Evolutionary conservation across 2,329 filamentous ascomycete genomes (phyloP), one percentile per base, ranked within the genome.

Genomic region (Botrytis galanthina): DNA sequence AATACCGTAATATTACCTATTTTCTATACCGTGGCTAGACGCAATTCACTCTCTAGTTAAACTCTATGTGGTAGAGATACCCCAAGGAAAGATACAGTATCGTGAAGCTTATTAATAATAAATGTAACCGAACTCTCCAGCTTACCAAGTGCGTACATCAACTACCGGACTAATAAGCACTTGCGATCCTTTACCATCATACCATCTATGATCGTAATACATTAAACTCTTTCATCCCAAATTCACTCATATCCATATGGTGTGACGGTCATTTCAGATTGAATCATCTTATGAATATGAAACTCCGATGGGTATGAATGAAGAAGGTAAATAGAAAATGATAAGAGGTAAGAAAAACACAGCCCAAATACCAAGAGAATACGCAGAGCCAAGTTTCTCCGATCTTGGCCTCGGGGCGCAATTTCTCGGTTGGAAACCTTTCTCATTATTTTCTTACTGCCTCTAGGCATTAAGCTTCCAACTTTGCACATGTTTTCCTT

Each of bases 371-470:
- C 70, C 70, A 72, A 72, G 72, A 71, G 9, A 54, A 46, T 39
- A 32, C 32, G 39, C 5, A 61, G n/a, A 46, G 72, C 72, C 72
- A 73, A 73, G 72, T 73, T 54, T 70, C 32, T 71, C 72, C 72
- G 72, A 42, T 48, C 72, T 73, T 73, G 67, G 67, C 72, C 39
- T 72, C 70, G 70, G 70, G 70, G 70, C 70, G 70, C 70, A 72
- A 72, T 72, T 51, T 68, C 70, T 72, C 60, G 70, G 61, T n/a
- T 12, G 1, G 32, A n/a, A 57, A n/a, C n/a, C n/a, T 29, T 14
- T 42, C 2, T 8, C 9, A 2, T 2, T 10, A 12, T 39, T 48
- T 48, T 22, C 26, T 42, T 7, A 26, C 14, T 57, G 60, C 32
- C 54, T 39, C 12, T n/a, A 4, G 26, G 48, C 48, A 51, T 14